phyloP scores from a whole-genome alignment of 2,329 filamentous ascomycete species.

The Fusarium hainanense region DNA sequence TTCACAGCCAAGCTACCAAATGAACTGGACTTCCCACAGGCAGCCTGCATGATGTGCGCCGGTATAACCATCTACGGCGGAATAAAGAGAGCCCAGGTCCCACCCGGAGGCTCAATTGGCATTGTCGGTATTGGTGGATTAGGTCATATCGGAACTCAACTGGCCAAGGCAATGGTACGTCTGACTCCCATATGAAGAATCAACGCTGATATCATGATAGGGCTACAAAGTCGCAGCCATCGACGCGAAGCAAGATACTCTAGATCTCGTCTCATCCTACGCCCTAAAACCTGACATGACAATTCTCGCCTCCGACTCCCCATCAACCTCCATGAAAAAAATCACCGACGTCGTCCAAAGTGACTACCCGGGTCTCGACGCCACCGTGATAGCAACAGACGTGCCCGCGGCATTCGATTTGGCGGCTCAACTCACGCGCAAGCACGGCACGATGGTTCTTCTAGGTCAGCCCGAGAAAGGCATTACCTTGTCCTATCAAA shows the following conservation, averaged over 20 bases:
- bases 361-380: not conserved
- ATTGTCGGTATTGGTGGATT: conserved; percentile 10
- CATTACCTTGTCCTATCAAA: not conserved
- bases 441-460: conserved; percentile 18
- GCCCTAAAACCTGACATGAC: conserved; percentile 2
- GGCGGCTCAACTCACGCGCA: conserved; percentile 4
- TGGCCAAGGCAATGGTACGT: conserved; percentile 13
- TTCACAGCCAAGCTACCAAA: conserved; percentile 8
- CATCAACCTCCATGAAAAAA: not conserved
- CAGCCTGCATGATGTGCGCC: conserved; percentile 14
- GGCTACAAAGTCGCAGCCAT: conserved; percentile 16
- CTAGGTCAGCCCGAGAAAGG: conserved; percentile 11
- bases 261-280: conserved; percentile 8
- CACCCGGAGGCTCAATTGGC: conserved; percentile 1
- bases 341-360: not conserved
- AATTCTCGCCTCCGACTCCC: not conserved
- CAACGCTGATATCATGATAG: not conserved
- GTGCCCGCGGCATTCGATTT: conserved; percentile 2
- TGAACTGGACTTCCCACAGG: not conserved
- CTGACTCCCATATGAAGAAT: accelerated
- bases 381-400: conserved; percentile 4
- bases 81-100: conserved; percentile 5
- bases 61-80: not conserved
- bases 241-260: not conserved
- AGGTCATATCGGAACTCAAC: conserved; percentile 4